Evolutionary conservation across 2,329 filamentous ascomycete species (phyloP).

Genomic region (Aspergillus brunneoviolaceus): DNA sequence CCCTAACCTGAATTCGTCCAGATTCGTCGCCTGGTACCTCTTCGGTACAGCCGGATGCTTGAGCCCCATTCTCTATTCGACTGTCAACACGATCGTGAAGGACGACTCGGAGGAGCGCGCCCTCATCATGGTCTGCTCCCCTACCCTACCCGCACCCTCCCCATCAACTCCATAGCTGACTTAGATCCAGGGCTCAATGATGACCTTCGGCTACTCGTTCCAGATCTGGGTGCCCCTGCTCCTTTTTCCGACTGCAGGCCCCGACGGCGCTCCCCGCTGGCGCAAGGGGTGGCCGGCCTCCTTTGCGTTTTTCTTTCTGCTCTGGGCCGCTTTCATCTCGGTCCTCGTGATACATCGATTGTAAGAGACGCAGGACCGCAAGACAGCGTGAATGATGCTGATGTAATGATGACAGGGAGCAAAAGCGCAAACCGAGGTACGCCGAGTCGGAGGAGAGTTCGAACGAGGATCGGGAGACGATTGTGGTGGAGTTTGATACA

Average conservation of each 20-base stretch:
- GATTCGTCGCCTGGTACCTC: slow-evolving; percentile 47
- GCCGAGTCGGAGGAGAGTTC: neutral
- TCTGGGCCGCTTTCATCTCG: slow-evolving; percentile 39
- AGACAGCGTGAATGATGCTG: neutral
- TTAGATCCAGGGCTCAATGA: slow-evolving; percentile 42
- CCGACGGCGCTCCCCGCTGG: slow-evolving; percentile 48
- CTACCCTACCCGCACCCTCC: neutral
- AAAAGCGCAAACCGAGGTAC: neutral
- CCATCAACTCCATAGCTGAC: neutral
- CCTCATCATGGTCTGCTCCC: slow-evolving; percentile 27
- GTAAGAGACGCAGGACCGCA: slow-evolving; percentile 6
- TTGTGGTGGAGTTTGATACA: neutral
- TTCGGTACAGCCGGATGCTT: slow-evolving; percentile 42
- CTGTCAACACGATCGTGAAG: slow-evolving; percentile 46
- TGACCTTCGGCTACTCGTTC: slow-evolving; percentile 50
- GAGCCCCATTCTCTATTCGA: slow-evolving; percentile 47
- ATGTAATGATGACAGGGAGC: neutral
- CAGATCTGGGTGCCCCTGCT: slow-evolving; percentile 49
- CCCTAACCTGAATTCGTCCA: neutral
- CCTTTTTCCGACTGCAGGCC: slow-evolving; percentile 45
- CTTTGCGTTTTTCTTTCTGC: slow-evolving; percentile 47
- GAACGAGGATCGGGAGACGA: neutral
- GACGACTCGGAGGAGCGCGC: slow-evolving; percentile 43
- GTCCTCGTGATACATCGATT: slow-evolving; percentile 22
- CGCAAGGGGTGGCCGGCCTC: slow-evolving; percentile 51